phyloP scores from a whole-genome alignment of 2,329 filamentous ascomycete genomes.

The Cladophialophora psammophila region DNA sequence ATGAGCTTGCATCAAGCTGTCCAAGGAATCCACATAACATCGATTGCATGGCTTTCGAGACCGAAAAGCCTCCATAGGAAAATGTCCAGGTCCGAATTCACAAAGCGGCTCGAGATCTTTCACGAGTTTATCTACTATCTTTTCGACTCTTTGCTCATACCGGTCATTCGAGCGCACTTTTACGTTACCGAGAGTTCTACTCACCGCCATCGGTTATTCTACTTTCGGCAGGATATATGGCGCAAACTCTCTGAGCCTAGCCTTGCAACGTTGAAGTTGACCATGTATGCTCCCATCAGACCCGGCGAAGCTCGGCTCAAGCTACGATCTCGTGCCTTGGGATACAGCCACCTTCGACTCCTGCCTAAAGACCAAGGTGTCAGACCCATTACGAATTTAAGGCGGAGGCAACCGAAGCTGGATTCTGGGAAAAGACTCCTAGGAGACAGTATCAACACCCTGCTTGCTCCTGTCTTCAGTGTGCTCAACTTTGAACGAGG shows the following conservation, averaged over 20 bases:
- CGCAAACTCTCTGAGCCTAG: conserved; percentile 75
- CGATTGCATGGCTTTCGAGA: conserved; percentile 75
- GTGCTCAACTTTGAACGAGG: conserved; percentile 78
- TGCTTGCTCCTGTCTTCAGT: conserved; percentile 76
- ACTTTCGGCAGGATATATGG: conserved; percentile 96
- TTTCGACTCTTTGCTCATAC: conserved; percentile 90
- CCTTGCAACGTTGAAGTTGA: conserved; percentile 69
- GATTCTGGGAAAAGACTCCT: conserved; percentile 63
- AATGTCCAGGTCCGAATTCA: conserved; percentile 72
- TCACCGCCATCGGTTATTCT: conserved; percentile 83
- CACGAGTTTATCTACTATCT: conserved; percentile 88
- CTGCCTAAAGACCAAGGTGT: conserved; percentile 80
- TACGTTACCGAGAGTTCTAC: conserved; percentile 90
- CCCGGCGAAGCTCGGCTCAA: conserved; percentile 63
- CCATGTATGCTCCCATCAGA: conserved; percentile 81
- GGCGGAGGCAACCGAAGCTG: conserved; percentile 65
- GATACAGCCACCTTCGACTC: conserved; percentile 79
- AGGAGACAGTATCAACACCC: conserved; percentile 71
- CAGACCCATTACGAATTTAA: conserved; percentile 86
- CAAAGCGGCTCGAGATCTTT: conserved; percentile 80
- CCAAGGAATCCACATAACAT: conserved; percentile 76
- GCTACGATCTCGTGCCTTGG: conserved; percentile 69
- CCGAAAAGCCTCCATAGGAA: conserved; percentile 57
- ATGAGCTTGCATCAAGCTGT: conserved; percentile 79
- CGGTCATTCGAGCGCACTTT: conserved; percentile 85